Percentiles rank a stretch among this genome's conserved stretches.
Evolutionary conservation across 768 basidiomycete genomes (phyloP).

Genomic region (Termitomyces eurrhizus): DNA sequence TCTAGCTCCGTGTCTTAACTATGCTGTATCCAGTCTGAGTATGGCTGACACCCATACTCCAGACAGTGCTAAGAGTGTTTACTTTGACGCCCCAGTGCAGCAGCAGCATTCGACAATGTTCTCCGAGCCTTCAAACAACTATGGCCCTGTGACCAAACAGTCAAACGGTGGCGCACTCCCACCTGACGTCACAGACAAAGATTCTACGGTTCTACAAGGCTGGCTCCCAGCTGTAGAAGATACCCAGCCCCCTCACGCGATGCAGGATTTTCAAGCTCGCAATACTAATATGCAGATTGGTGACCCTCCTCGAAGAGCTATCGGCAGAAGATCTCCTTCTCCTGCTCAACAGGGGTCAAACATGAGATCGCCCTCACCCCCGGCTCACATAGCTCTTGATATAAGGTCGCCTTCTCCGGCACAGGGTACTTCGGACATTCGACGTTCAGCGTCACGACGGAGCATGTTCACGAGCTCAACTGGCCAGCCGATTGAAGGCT

Average conservation of each 20-base stretch:
- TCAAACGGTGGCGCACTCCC: not conserved
- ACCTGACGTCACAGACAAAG: not conserved
- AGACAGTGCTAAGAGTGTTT: constrained; percentile 32
- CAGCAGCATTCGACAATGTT: constrained; percentile 6
- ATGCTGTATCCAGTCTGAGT: constrained; percentile 4
- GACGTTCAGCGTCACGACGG: constrained; percentile 21
- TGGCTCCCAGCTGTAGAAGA: constrained; percentile 17
- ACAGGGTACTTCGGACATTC: not conserved
- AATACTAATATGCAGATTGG: not conserved
- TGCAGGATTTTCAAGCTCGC: not conserved
- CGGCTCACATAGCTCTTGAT: not conserved
- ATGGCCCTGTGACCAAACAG: not conserved
- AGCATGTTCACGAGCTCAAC: constrained; percentile 32
- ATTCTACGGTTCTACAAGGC: constrained; percentile 1
- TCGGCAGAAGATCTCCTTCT: not conserved
- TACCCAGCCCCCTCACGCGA: not conserved
- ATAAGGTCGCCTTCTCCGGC: constrained; percentile 1
- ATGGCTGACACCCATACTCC: constrained; percentile 16
- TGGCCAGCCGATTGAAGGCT: constrained; percentile 28
- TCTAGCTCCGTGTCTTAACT: constrained; percentile 3
- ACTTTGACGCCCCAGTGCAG: constrained; percentile 42
- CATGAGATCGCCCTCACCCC: constrained; percentile 3
- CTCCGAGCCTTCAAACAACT: not conserved
- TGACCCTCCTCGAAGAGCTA: not conserved
- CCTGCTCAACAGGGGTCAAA: not conserved